These are phyloP conservation scores for Ophiobolus disseminans DNA, from an alignment of 2,329 filamentous ascomycete genomes.

Conservation along the genomic window DNA sequence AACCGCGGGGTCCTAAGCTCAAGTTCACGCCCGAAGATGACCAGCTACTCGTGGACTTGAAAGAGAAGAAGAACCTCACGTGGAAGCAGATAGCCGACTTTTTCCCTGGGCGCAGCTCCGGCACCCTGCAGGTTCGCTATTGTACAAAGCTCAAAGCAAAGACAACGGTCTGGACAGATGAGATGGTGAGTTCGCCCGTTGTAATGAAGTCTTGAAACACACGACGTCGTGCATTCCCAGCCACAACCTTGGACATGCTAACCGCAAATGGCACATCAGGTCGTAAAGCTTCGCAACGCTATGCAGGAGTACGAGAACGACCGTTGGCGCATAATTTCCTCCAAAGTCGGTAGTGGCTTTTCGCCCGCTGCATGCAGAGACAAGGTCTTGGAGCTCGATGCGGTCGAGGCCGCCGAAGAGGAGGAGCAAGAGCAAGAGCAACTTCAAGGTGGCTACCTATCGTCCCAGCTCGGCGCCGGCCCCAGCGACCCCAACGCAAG, in stretches of 20 bases:
- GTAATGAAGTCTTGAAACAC: conserved; percentile 39
- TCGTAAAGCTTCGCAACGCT: conserved; percentile 76
- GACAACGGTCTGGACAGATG: conserved; percentile 90
- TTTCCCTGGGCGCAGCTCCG: conserved; percentile 88
- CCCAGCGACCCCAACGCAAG: conserved; percentile 40
- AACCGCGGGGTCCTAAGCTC: conserved; percentile 85
- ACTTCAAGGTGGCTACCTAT: conserved; percentile 40
- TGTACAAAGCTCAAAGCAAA: conserved; percentile 96
- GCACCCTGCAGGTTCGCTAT: conserved; percentile 90
- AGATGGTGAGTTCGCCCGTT: conserved; percentile 71
- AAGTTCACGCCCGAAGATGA: conserved; percentile 96
- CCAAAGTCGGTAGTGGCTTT: conserved; percentile 89
- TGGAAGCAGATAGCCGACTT: conserved; percentile 99
- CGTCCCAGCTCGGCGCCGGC: conserved; percentile 39
- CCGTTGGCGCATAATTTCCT: conserved; percentile 89
- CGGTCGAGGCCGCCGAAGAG: conserved; percentile 33
- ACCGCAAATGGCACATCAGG: conserved; percentile 58
- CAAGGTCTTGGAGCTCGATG: conserved; percentile 69
- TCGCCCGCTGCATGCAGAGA: conserved; percentile 87
- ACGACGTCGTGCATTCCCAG: conserved; percentile 41
- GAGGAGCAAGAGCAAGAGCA: conserved; percentile 19
- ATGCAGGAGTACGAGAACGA: conserved; percentile 88
- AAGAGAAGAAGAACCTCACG: conserved; percentile 92
- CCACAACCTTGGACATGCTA: conserved; percentile 42
- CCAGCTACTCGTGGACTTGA: conserved; percentile 83